Evolutionary conservation across 305 asterid genomes (phyloP).

Genomic region (Ilex paraguariensis): DNA sequence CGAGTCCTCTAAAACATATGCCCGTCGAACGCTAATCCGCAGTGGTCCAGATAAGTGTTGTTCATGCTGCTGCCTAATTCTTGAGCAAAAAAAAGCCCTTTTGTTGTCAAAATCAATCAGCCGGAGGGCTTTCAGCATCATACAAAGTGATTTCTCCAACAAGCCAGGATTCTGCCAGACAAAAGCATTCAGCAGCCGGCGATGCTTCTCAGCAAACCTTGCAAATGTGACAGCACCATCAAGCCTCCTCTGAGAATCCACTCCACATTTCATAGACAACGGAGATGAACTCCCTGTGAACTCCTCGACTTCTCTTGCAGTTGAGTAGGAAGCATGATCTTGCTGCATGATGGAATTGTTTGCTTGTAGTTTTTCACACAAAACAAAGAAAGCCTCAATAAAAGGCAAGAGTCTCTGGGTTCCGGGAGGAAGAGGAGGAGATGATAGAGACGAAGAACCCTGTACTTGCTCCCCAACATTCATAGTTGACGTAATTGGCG

Average conservation of each 20-base stretch:
- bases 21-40: conserved; percentile 94
- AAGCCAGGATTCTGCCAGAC: conserved; percentile 94
- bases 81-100: conserved; percentile 85
- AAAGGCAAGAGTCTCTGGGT: conserved; percentile 95
- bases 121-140: conserved; percentile 94
- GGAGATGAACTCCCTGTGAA: conserved; percentile 47
- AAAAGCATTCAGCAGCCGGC: conserved; percentile 95
- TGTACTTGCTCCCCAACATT: conserved; percentile 69
- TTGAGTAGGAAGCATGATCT: conserved; percentile 57
- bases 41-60: conserved; percentile 95
- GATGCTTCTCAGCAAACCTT: conserved; percentile 91
- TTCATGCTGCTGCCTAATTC: conserved; percentile 94
- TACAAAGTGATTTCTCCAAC: conserved; percentile 89
- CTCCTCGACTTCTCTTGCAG: conserved; percentile 94
- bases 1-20: conserved; percentile 97
- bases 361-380: conserved; percentile 88
- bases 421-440: conserved; percentile 95
- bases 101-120: conserved; percentile 97
- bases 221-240: conserved; percentile 84
- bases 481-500: conserved; percentile 46
- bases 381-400: conserved; percentile 91
- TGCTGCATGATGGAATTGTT: conserved; percentile 56
- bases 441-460: conserved; percentile 65
- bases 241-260: conserved; percentile 52
- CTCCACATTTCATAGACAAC: conserved; percentile 24